phyloP scores from a whole-genome alignment of 805 yeast genomes.

The Kluyveromyces dobzhanskii region DNA sequence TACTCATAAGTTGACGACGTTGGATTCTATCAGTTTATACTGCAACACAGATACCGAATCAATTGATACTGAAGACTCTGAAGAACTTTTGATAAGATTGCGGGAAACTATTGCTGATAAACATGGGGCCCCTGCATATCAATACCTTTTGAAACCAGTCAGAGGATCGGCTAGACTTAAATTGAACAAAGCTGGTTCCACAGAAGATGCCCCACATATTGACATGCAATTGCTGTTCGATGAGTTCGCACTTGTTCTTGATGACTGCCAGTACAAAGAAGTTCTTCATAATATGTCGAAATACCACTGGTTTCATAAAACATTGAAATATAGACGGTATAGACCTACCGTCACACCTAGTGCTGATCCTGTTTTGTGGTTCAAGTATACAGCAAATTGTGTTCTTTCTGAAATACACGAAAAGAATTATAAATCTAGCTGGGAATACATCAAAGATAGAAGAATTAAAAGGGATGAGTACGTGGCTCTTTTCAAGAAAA shows the following conservation, averaged over 20 bases:
- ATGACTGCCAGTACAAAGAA: slow-evolving; percentile 78
- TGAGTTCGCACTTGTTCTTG: slow-evolving; percentile 80
- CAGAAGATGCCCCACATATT: slow-evolving; percentile 60
- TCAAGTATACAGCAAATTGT: slow-evolving; percentile 68
- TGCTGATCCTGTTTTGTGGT: slow-evolving; percentile 76
- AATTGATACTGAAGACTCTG: slow-evolving; percentile 40
- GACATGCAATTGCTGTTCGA: slow-evolving; percentile 72
- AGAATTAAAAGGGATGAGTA: slow-evolving; percentile 67
- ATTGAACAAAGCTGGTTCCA: slow-evolving; percentile 69
- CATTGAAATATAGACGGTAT: slow-evolving; percentile 61
- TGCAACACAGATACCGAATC: slow-evolving; percentile 67
- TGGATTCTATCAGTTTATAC: slow-evolving; percentile 68
- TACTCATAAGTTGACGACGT: slow-evolving; percentile 68
- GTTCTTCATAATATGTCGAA: slow-evolving; percentile 73
- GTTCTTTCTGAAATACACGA: slow-evolving; percentile 77
- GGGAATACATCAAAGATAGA: slow-evolving; percentile 70
- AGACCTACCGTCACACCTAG: slow-evolving; percentile 47
- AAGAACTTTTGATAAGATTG: slow-evolving; percentile 41
- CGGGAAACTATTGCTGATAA: slow-evolving; percentile 35
- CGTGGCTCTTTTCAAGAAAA: slow-evolving; percentile 55
- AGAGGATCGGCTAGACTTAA: slow-evolving; percentile 80
- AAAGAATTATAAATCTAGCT: slow-evolving; percentile 72
- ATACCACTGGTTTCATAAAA: slow-evolving; percentile 67
- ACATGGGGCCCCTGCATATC: slow-evolving; percentile 31
- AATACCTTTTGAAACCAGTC: slow-evolving; percentile 74